Percentiles rank a stretch among this genome's conserved stretches.
These are phyloP conservation scores for Podospora bellae-mahoneyi DNA, from an alignment of 495 filamentous ascomycete species.

Conservation along the genomic window DNA sequence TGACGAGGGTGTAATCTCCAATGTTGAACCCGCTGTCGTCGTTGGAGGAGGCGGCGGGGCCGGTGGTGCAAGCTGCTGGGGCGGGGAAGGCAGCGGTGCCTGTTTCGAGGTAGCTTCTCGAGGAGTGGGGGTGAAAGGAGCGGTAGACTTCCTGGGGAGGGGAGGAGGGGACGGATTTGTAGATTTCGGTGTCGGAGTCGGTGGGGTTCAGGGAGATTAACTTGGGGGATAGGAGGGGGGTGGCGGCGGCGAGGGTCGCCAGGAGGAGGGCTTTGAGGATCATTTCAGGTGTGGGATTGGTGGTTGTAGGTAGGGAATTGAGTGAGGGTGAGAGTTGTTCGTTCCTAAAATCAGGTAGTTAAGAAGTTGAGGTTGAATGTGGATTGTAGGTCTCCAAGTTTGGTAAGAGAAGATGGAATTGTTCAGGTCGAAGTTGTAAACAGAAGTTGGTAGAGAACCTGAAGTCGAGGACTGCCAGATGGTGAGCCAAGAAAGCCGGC, in stretches of 20 bases:
- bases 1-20: conserved; percentile 25
- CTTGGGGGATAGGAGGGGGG: neutral
- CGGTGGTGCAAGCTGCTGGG: conserved; percentile 21
- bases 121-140: neutral
- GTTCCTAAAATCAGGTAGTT: neutral
- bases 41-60: conserved; percentile 21
- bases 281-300: neutral
- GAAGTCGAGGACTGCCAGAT: neutral
- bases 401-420: neutral
- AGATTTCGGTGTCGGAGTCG: neutral
- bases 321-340: neutral
- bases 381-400: neutral
- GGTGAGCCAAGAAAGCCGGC: neutral
- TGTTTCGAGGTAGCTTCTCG: neutral
- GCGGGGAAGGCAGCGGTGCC: neutral
- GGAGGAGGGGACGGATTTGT: neutral
- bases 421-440: neutral
- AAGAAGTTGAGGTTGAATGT: neutral
- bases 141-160: neutral
- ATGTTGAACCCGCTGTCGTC: conserved; percentile 18
- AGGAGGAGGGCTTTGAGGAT: neutral
- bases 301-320: neutral
- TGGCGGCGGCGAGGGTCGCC: too few species aligned
- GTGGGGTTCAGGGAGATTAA: neutral
- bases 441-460: neutral